A percentile compares a stretch with the other conserved stretches of the same genome.
Evolutionary conservation across 1,284 basidiomycete species (phyloP).

Genomic region (Boletus smithii): DNA sequence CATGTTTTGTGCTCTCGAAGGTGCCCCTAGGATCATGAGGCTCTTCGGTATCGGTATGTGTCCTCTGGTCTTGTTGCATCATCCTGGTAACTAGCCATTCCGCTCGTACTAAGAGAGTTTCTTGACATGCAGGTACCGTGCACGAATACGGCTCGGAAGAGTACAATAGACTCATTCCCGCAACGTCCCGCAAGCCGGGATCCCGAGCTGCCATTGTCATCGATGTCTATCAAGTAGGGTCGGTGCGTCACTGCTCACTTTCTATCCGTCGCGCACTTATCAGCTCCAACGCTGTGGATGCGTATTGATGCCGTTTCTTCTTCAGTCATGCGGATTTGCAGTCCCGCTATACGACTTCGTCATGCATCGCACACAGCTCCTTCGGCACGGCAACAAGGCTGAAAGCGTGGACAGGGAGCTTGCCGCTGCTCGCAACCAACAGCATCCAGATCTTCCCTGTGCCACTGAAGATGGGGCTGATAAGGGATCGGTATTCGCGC

Average conservation of each 20-base stretch:
- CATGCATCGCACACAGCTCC: constrained; percentile 41
- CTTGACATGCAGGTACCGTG: constrained; percentile 38
- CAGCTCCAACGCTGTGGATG: neutral
- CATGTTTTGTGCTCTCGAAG: constrained; percentile 54
- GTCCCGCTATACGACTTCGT: constrained; percentile 51
- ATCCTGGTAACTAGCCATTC: neutral
- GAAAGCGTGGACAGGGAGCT: constrained; percentile 27
- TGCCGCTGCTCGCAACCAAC: constrained; percentile 2
- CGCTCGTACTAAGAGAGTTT: neutral
- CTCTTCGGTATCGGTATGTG: constrained; percentile 49
- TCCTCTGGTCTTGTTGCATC: neutral
- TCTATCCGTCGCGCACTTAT: neutral
- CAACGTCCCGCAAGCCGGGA: constrained; percentile 44
- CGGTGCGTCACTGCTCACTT: constrained; percentile 34
- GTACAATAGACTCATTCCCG: constrained; percentile 44
- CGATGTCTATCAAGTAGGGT: constrained; percentile 49
- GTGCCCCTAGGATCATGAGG: constrained; percentile 49
- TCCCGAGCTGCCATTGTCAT: constrained; percentile 51
- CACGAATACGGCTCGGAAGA: constrained; percentile 54
- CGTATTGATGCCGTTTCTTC: neutral
- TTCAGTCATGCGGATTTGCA: constrained; percentile 51
- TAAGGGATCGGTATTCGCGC: constrained; percentile 14
- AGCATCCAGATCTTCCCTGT: neutral
- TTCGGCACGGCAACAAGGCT: constrained; percentile 27
- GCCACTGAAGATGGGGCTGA: neutral